These are phyloP conservation scores for Blumeria graminis DNA, from an alignment of 2,329 filamentous ascomycete genomes.

Conservation along the genomic window DNA sequence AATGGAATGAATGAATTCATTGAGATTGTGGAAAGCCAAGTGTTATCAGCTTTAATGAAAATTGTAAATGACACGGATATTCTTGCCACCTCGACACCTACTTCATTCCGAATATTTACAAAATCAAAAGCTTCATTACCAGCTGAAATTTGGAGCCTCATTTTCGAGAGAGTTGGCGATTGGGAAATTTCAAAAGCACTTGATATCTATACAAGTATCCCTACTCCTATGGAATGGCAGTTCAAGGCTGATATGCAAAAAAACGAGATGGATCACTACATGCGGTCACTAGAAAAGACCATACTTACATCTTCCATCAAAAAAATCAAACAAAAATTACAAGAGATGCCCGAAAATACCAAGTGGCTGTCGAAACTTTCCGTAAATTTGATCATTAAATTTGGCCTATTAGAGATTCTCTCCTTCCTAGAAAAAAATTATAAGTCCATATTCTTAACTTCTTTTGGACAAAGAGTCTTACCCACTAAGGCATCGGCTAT, in stretches of 20 bases:
- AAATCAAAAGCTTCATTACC: constrained; percentile 31
- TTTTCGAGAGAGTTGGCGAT: constrained; percentile 63
- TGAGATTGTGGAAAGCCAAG: constrained; percentile 49
- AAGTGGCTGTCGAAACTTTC: constrained; percentile 52
- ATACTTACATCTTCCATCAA: constrained; percentile 48
- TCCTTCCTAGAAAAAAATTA: constrained; percentile 42
- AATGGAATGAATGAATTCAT: constrained; percentile 46
- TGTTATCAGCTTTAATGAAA: constrained; percentile 38
- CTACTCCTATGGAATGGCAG: constrained; percentile 47
- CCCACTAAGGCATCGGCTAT: constrained; percentile 74
- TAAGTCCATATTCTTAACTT: constrained; percentile 61
- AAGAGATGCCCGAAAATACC: constrained; percentile 44
- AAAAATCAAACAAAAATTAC: constrained; percentile 51
- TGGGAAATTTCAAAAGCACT: constrained; percentile 76
- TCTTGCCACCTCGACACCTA: constrained; percentile 15
- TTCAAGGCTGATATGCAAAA: constrained; percentile 33
- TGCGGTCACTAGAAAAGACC: constrained; percentile 63
- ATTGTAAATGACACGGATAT: constrained; percentile 41
- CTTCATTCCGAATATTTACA: constrained; percentile 21
- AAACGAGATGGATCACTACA: constrained; percentile 45
- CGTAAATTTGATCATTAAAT: constrained; percentile 77
- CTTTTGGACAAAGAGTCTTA: constrained; percentile 57
- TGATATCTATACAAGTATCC: constrained; percentile 55
- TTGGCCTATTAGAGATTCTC: constrained; percentile 59
- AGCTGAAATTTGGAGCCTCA: constrained; percentile 70